Percentiles rank a stretch among this genome's conserved stretches.
These are phyloP conservation scores for Cronartium quercuum DNA, from an alignment of 1,284 basidiomycete genomes.

Conservation along the genomic window DNA sequence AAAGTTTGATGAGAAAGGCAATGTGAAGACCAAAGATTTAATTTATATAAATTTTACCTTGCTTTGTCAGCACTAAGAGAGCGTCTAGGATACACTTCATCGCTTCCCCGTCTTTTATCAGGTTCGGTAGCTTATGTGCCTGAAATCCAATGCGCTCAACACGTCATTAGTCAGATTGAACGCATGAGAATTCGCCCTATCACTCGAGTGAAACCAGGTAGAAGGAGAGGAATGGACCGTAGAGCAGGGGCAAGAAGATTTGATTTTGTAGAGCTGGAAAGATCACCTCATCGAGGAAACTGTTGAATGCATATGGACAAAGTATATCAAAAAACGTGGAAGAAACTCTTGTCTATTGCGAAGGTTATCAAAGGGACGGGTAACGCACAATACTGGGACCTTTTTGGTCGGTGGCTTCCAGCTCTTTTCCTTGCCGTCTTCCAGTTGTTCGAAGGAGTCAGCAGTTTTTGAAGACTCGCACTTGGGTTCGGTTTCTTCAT, in stretches of 20 bases:
- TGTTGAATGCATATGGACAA: not conserved
- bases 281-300: slow-evolving; percentile 29
- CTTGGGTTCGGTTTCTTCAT: not conserved
- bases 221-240: not conserved
- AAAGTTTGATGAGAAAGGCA: not conserved
- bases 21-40: not conserved
- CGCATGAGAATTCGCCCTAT: not conserved
- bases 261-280: not conserved
- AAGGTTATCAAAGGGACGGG: not conserved
- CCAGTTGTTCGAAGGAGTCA: not conserved
- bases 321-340: not conserved
- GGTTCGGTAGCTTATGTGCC: slow-evolving; percentile 47
- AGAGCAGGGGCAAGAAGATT: not conserved
- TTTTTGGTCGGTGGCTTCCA: slow-evolving; percentile 32
- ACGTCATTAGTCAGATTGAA: not conserved
- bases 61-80: slow-evolving; percentile 75
- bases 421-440: not conserved
- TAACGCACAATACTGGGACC: slow-evolving; percentile 25
- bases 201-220: not conserved
- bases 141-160: not conserved
- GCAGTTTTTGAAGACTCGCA: not conserved
- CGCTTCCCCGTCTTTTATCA: slow-evolving; percentile 66
- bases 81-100: slow-evolving; percentile 75
- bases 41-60: slow-evolving; percentile 50
- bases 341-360: not conserved